Conservation (phyloP, 257 asterid species). For the Solanum ossicruentum region DNA sequence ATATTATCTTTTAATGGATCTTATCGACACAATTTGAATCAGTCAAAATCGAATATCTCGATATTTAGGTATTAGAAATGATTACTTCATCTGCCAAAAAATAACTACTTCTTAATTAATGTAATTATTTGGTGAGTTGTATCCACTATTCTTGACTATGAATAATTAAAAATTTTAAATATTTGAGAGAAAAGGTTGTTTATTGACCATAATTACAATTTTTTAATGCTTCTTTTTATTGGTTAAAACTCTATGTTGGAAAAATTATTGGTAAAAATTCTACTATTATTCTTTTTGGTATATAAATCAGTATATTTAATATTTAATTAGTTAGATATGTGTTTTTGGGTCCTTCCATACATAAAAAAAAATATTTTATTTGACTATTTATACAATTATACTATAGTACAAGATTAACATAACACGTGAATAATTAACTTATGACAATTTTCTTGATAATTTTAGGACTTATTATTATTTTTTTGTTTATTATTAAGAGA, state of each 20-base stretch:
- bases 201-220: background rate
- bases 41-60: background rate
- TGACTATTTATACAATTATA: background rate
- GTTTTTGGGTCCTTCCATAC: background rate
- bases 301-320: too few relatives aligned
- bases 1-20: too few relatives aligned
- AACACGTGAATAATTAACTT: background rate
- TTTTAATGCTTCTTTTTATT: background rate
- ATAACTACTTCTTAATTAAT: background rate
- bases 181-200: background rate
- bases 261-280: background rate
- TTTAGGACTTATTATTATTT: background rate
- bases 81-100: background rate
- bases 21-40: background rate
- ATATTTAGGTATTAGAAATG: background rate
- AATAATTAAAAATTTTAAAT: background rate
- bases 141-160: background rate
- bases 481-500: background rate
- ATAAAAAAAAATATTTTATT: background rate
- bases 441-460: background rate
- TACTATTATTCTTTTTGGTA: background rate
- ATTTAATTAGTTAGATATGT: background rate
- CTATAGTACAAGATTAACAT: background rate
- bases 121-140: background rate
- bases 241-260: background rate